Evolutionary conservation across 2,329 filamentous ascomycete species (phyloP), one percentile per base, ranked within the genome.

Genomic region (Neofusicoccum parvum): DNA sequence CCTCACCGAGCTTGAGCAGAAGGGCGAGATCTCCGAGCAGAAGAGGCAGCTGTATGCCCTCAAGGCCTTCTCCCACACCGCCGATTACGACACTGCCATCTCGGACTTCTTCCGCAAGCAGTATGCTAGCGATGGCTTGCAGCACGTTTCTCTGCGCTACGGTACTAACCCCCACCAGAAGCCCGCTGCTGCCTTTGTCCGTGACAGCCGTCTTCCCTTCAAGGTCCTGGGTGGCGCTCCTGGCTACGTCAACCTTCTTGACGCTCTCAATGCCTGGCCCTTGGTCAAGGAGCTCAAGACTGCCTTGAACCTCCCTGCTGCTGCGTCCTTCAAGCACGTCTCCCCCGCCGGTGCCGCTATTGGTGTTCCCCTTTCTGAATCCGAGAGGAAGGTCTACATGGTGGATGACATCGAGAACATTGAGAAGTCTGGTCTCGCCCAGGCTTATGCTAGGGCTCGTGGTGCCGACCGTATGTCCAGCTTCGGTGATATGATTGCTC

Each of bases 101-200:
- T 90, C 94, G 41, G 92, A 92, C 74, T 99, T 97, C 85, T 99
- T 99, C 88, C 91, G 95, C 77, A 94, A 96, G 85, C 90, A 96
- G 82, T 99, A 98, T 76, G 93, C 95, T 66, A 88, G 89, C 69
- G 89, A 93, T 67, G 94, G 94, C 69, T 81, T 88, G 69, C 92
- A 97, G 82, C 89, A 96, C 80, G 76, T 96, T 67, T 83, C 92
- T 67, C 89, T 99, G 69, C 90, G 95, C 73, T 99, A 99, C 79
- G 95, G 95, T 68, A 92, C 92, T 74, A 99, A 99, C 84, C 95
- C 95, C 37, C 95, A 99, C 82, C 95, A 99, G 83, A 98, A 97
- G 85, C 94, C 94, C 50, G 95, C 95, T 37, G 88, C 93, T 20
- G 94, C 94, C 62, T 97, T 88, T 78, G 87, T 90, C 71, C 85